A percentile compares a stretch with the other conserved stretches of the same genome.
phyloP scores from a whole-genome alignment of 108 stramenopile genomes.

The Pseudonitzschia pungens region DNA sequence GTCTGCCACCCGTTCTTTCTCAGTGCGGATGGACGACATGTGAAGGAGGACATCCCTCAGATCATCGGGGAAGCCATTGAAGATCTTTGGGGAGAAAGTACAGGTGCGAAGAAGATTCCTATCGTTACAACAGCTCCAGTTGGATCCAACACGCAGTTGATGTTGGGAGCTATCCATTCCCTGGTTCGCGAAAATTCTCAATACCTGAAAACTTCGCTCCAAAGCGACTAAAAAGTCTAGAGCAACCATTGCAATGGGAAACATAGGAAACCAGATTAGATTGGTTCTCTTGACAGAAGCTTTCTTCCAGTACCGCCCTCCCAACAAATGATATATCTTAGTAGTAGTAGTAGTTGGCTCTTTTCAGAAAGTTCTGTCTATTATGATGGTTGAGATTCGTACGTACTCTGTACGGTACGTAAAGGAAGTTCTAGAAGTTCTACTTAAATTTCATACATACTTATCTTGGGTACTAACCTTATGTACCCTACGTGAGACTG shows the following conservation, averaged over 20 bases:
- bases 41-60: conserved; percentile 82
- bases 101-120: conserved; percentile 23
- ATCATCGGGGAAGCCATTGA: conserved; percentile 73
- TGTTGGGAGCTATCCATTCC: conserved; percentile 54
- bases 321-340: too few relatives aligned
- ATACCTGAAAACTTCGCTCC: neutral
- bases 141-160: conserved; percentile 50
- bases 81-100: conserved; percentile 24
- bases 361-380: too few relatives aligned
- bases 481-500: too few relatives aligned
- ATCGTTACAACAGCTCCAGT: conserved; percentile 51
- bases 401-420: too few relatives aligned
- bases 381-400: too few relatives aligned
- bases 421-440: too few relatives aligned
- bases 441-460: too few relatives aligned
- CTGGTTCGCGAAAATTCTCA: conserved; percentile 28
- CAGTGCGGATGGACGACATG: conserved; percentile 81
- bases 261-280: too few relatives aligned
- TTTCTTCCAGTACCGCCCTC: too few relatives aligned
- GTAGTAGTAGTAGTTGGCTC: too few relatives aligned
- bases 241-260: neutral
- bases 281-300: too few relatives aligned
- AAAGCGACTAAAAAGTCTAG: neutral
- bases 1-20: conserved; percentile 93
- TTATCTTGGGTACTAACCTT: too few relatives aligned